These are phyloP conservation scores for Luffa acutangula DNA, from an alignment of 306 rosid species.

Conservation along the genomic window DNA sequence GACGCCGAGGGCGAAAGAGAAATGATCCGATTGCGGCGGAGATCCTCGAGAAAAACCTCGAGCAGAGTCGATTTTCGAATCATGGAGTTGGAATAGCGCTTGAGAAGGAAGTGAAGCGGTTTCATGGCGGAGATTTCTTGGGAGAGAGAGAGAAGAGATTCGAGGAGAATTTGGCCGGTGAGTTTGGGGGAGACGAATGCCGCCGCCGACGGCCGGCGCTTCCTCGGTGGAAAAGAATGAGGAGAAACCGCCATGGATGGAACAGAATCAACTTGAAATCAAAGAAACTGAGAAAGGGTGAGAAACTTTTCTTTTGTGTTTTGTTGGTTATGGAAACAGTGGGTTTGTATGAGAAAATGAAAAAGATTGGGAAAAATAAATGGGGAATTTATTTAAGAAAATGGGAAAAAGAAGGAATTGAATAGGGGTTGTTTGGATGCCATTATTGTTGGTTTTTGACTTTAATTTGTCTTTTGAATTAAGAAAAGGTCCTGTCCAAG, in stretches of 20 bases:
- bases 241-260: slow-evolving; percentile 48
- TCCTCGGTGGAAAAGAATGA: slow-evolving; percentile 34
- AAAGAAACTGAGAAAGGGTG: too few relatives aligned
- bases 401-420: neutral
- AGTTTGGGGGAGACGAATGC: slow-evolving; percentile 46
- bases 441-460: slow-evolving; percentile 3
- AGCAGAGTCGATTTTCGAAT: slow-evolving; percentile 53
- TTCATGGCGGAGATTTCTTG: slow-evolving; percentile 37
- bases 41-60: slow-evolving; percentile 47
- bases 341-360: neutral
- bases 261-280: neutral
- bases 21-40: slow-evolving; percentile 11
- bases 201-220: slow-evolving; percentile 48
- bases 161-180: slow-evolving; percentile 28
- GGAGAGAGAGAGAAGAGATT: slow-evolving; percentile 41
- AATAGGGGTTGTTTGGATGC: neutral
- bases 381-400: neutral
- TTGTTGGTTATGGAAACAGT: neutral
- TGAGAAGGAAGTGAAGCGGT: slow-evolving; percentile 28
- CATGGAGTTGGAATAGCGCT: slow-evolving; percentile 28
- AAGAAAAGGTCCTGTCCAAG: neutral
- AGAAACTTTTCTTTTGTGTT: neutral
- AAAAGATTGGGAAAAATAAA: neutral
- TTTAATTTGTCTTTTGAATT: neutral
- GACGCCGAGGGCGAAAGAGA: slow-evolving; percentile 24